A percentile compares a stretch with the other conserved stretches of the same genome.
These are phyloP conservation scores for Sedum album DNA, from an alignment of 164 flowering plant species.

Conservation along the genomic window DNA sequence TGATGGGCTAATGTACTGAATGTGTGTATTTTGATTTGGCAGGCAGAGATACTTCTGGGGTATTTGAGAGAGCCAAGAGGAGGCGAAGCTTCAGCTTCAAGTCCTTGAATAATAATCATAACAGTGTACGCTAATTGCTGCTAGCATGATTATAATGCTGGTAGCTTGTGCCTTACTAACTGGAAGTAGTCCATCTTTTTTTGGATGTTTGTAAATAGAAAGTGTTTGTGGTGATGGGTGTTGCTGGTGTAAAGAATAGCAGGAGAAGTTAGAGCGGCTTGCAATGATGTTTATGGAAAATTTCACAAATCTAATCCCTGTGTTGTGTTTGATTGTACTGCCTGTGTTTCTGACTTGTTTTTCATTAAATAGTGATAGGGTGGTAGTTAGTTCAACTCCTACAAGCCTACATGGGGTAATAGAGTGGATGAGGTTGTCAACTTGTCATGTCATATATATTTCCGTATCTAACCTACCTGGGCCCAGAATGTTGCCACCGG, in stretches of 20 bases:
- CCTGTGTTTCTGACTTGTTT: neutral
- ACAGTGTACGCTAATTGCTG: neutral
- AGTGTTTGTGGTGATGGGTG: constrained; percentile 15
- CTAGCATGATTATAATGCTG: neutral
- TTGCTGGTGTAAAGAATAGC: neutral
- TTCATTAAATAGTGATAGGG: neutral
- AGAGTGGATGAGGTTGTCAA: neutral
- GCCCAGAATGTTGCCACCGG: neutral
- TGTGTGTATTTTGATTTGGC: constrained; percentile 16
- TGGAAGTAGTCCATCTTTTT: constrained; percentile 8
- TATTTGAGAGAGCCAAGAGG: constrained; percentile 64
- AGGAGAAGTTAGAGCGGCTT: no score
- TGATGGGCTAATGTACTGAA: neutral
- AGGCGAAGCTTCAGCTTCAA: constrained; percentile 45
- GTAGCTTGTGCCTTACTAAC: neutral
- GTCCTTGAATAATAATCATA: constrained; percentile 19
- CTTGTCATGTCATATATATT: neutral
- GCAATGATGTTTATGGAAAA: neutral
- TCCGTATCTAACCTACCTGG: neutral
- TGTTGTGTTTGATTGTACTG: neutral
- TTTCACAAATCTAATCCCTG: neutral
- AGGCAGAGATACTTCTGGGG: constrained; percentile 84
- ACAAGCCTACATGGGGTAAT: neutral
- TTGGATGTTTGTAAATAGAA: constrained; percentile 25
- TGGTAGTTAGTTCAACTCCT: neutral